Conservation (phyloP, 768 basidiomycete species). For the Calocybe gangraenosa region DNA sequence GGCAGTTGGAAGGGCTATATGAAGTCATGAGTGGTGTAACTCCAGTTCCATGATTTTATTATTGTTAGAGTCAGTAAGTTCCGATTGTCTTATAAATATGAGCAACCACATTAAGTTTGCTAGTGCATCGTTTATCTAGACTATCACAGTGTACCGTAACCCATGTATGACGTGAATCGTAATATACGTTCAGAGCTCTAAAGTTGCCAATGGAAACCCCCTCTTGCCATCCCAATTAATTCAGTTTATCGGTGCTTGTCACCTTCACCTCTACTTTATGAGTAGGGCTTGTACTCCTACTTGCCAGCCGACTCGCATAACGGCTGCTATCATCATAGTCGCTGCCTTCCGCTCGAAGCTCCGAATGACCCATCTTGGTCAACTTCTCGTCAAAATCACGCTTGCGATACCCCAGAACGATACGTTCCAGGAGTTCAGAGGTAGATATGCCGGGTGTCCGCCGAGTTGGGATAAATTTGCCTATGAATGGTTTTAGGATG, state of each 20-base stretch:
- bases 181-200: too few species aligned
- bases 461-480: conserved; percentile 92
- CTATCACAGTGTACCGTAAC: too few species aligned
- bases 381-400: conserved; percentile 88
- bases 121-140: too few species aligned
- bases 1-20: conserved; percentile 59
- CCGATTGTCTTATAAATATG: too few species aligned
- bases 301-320: conserved; percentile 27
- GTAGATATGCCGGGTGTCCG: conserved; percentile 95
- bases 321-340: conserved; percentile 42
- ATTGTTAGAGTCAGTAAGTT: too few species aligned
- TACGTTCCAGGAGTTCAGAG: conserved; percentile 87
- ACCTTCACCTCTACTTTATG: conserved; percentile 2
- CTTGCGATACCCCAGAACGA: conserved; percentile 82
- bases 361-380: conserved; percentile 78
- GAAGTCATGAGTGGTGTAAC: conserved; percentile 56
- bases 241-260: neutral
- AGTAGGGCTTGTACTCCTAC: conserved; percentile 25
- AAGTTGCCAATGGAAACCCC: neutral
- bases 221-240: neutral
- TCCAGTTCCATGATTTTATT: neutral
- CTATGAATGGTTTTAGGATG: conserved; percentile 32
- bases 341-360: conserved; percentile 63
- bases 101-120: too few species aligned
- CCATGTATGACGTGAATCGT: too few species aligned